phyloP scores from a whole-genome alignment of 768 basidiomycete species.

The Boletus sensibilis region DNA sequence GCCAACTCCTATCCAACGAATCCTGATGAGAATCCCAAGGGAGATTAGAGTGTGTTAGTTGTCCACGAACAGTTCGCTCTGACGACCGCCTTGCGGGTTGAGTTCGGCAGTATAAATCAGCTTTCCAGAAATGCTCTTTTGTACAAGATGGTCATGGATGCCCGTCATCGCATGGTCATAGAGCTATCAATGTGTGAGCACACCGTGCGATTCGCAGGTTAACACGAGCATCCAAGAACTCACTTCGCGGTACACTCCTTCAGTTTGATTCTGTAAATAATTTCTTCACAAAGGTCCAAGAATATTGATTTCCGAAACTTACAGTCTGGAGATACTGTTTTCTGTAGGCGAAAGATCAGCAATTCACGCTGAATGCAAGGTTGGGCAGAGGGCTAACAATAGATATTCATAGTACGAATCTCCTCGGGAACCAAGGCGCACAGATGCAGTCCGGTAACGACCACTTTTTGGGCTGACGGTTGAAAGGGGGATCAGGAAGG shows the following conservation, averaged over 20 bases:
- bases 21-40: conserved; percentile 7
- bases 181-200: conserved; percentile 54
- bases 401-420: conserved; percentile 95
- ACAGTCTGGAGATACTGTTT: conserved; percentile 36
- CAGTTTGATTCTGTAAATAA: conserved; percentile 58
- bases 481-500: conserved; percentile 12
- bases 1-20: conserved; percentile 56
- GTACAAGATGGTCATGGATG: conserved; percentile 72
- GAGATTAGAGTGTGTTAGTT: neutral
- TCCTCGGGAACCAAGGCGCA: conserved; percentile 87
- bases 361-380: neutral
- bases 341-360: conserved; percentile 14
- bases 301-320: conserved; percentile 7
- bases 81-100: conserved; percentile 48
- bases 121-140: conserved; percentile 53
- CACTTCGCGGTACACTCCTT: conserved; percentile 75
- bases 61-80: conserved; percentile 36
- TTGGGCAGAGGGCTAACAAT: conserved; percentile 45
- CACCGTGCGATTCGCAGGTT: neutral
- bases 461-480: conserved; percentile 46
- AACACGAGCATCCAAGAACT: conserved; percentile 18
- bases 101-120: conserved; percentile 84
- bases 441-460: conserved; percentile 60
- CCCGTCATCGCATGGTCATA: conserved; percentile 85
- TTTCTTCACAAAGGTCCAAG: neutral